Conservation (phyloP, 805 yeast species). For the Candida golubevii region DNA sequence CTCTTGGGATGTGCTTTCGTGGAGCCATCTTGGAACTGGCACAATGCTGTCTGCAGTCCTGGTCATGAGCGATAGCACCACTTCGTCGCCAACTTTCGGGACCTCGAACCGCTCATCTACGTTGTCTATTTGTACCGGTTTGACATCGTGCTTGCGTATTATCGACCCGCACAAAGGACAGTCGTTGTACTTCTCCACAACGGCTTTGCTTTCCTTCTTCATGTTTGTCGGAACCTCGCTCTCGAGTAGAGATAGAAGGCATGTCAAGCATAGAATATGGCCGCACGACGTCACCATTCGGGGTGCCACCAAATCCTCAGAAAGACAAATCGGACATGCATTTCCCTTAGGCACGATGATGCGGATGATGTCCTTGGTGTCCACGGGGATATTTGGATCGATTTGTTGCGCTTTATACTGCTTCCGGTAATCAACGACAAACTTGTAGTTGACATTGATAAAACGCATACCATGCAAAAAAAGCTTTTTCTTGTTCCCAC, state of each 20-base stretch:
- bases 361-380: constrained; percentile 56
- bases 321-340: constrained; percentile 88
- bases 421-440: constrained; percentile 65
- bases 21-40: constrained; percentile 45
- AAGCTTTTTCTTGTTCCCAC: constrained; percentile 22
- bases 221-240: constrained; percentile 42
- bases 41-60: constrained; percentile 40
- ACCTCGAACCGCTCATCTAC: constrained; percentile 52
- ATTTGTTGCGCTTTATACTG: constrained; percentile 53
- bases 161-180: constrained; percentile 78
- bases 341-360: constrained; percentile 72
- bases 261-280: constrained; percentile 81
- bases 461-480: constrained; percentile 61
- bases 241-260: constrained; percentile 68
- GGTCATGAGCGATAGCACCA: constrained; percentile 60
- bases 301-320: constrained; percentile 84
- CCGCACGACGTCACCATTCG: constrained; percentile 91
- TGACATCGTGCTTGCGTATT: constrained; percentile 48
- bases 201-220: constrained; percentile 31
- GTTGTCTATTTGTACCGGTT: constrained; percentile 55
- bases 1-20: constrained; percentile 11
- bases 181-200: constrained; percentile 50
- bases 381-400: constrained; percentile 75
- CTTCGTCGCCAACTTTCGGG: constrained; percentile 55
- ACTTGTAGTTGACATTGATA: constrained; percentile 79